Base-by-base conservation (phyloP, 2,329 filamentous ascomycete genomes). In the Claviceps paspali region DNA sequence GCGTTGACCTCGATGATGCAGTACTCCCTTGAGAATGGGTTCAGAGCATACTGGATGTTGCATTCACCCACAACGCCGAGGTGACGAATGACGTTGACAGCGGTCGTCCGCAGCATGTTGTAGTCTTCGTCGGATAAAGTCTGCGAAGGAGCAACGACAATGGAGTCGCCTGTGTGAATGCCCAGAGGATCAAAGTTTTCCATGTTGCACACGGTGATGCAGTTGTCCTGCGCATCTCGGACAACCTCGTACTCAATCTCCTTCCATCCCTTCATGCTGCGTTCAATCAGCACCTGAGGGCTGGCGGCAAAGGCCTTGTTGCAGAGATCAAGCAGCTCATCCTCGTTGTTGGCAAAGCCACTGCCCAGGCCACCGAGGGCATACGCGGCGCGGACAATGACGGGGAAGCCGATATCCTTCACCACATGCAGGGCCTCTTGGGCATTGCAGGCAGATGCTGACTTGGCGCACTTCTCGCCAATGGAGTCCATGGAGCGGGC, bases 201-300 rank as follows among this genome's bases (percentile, higher is more conserved):
- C 91, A 98, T 96, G 67, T 98, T 98, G 61, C 91, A 98, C 43
- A 98, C 91, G 6, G 91, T 98, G 56, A 98, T 96, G 58, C 91
- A 98, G 70, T 96, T 96, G 65, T 98, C 87, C 50, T 85, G 78
- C 40, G 79, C 82, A 65, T 96, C 91, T 52, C 91, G 81, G 29
- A 98, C 91, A 43, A 96, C 91, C 60, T 98, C 91, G 55, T 96
- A 98, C 60, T 98, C 91, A 45, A 96, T 92, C 62, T 98, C 91
- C 62, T 98, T 98, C 91, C 91, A 98, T 41, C 91, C 91, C 67
- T 96, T 96, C 88, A 98, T 96, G 65, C 85, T 93, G 58, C 83
- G 79, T 66, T 98, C 91, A 50, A 98, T 92, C 38, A 98, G 73
- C 6, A 98, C 84, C 57, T 98, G 91, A 7, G 91, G 91, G 54